Percentiles rank a stretch among this genome's conserved stretches.
phyloP scores from a whole-genome alignment of 2,329 filamentous ascomycete genomes.

The Grosmannia huntii region DNA sequence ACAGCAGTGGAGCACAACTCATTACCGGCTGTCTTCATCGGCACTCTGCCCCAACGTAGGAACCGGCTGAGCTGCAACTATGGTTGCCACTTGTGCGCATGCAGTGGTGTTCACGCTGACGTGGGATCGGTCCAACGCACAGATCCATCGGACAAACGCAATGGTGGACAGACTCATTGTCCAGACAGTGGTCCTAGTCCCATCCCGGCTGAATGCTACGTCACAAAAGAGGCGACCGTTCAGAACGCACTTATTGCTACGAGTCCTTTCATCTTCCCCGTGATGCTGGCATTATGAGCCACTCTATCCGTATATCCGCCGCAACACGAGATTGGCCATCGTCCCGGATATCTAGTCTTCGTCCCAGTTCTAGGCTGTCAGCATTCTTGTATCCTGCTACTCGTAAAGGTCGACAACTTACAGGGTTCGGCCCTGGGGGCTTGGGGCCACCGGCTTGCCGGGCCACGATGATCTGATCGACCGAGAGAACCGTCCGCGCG shows the following conservation, averaged over 20 bases:
- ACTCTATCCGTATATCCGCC: not conserved
- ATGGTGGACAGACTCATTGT: not conserved
- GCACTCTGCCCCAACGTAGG: not conserved
- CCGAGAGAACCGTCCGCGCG: conserved; percentile 82
- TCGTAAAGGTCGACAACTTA: conserved; percentile 20
- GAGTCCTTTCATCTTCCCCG: not conserved
- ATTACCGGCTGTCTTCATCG: not conserved
- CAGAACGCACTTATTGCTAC: not conserved
- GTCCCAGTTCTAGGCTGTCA: conserved; percentile 41
- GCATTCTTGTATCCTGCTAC: not conserved
- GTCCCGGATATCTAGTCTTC: conserved; percentile 32
- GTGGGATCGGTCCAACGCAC: not conserved
- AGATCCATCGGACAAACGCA: not conserved
- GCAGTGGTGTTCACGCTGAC: not conserved
- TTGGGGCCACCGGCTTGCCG: conserved; percentile 95
- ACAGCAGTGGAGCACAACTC: not conserved
- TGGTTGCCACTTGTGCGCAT: not conserved
- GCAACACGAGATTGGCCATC: not conserved
- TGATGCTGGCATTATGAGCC: not conserved
- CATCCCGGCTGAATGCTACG: not conserved
- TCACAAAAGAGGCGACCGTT: too few species aligned
- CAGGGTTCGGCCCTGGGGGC: conserved; percentile 83
- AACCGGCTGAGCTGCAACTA: not conserved
- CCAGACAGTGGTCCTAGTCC: not conserved
- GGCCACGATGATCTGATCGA: conserved; percentile 98